Base-by-base conservation (phyloP, 495 filamentous ascomycete species). In the Clohesyomyces aquaticus region DNA sequence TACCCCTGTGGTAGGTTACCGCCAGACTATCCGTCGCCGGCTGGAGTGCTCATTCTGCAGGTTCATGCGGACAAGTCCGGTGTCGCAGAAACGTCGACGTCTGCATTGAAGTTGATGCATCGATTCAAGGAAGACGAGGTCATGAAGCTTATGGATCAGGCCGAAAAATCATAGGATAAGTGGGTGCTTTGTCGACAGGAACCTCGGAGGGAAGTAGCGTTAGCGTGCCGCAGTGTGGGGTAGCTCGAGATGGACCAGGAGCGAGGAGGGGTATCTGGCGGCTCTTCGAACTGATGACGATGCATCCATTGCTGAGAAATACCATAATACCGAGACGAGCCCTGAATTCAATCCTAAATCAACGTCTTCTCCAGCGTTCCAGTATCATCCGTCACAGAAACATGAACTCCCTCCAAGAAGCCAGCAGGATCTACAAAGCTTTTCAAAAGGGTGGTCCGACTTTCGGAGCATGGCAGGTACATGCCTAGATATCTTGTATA, bases 31-130 rank as follows among this genome's bases (percentile, higher is more conserved):
- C 11, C 4, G 28, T 14, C 27, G 19, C 4, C 28, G 18, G 4
- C 27, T 16, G 32, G 46, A 19, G 29, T 59, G 48, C 66, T 73
- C 22, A 70, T 23, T 14, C 12, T 11, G 22, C 59, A 91, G 88
- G 81, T 96, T 12, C 92, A 96, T 11, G 69, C 81, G 26, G 71
- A 75, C 63, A 81, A 71, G 71, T 77, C 14, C 57, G 74, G 38
- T 29, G 28, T 57, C 9, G 72, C 78, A 41, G 77, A 80, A 2
- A 79, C 81, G 0, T 80, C 79, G 16, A 82, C 83, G 9, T 81
- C 87, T 63, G 83, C 87, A 1, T 76, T 82, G 61, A 94, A 95
- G 72, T 77, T 96, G 27, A 95, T 96, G 84, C 92, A 96, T 76
- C 82, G 89, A 42, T 91, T 90, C 73, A 88, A 83, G 2, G 77